phyloP scores from a whole-genome alignment of 305 asterid species.

The Fraxinus sp. region DNA sequence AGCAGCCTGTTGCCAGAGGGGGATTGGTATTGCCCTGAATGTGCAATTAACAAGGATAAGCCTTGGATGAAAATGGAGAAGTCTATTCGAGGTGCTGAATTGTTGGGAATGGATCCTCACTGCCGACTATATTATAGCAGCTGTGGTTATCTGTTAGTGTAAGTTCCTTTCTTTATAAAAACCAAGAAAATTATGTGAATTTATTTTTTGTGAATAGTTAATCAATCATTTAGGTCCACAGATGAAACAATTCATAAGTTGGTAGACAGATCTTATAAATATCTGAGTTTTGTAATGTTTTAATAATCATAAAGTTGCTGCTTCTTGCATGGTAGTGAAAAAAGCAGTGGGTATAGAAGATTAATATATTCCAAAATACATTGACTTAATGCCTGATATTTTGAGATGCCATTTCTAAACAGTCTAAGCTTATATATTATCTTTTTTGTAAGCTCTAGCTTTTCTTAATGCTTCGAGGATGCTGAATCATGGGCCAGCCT shows the following conservation, averaged over 20 bases:
- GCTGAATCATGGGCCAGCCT: neutral
- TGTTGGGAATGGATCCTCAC: slow-evolving; percentile 75
- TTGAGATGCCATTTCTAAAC: neutral
- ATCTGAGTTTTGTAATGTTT: slow-evolving; percentile 14
- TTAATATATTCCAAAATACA: neutral
- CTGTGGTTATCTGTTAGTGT: slow-evolving; percentile 91
- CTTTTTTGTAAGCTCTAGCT: neutral
- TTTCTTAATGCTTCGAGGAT: neutral
- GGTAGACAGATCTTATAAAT: slow-evolving; percentile 16
- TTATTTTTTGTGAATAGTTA: slow-evolving; percentile 17
- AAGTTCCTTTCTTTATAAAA: slow-evolving; percentile 42
- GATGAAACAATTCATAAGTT: neutral
- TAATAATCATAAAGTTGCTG: slow-evolving; percentile 1
- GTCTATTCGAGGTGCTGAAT: slow-evolving; percentile 71
- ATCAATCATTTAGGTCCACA: slow-evolving; percentile 9
- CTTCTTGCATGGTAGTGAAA: slow-evolving; percentile 1
- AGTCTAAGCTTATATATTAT: neutral
- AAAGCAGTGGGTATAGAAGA: slow-evolving; percentile 8
- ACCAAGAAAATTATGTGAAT: slow-evolving; percentile 16
- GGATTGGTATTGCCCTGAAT: slow-evolving; percentile 96
- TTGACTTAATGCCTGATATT: slow-evolving; percentile 1
- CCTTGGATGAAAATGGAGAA: slow-evolving; percentile 60
- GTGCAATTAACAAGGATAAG: slow-evolving; percentile 63
- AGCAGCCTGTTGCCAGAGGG: slow-evolving; percentile 91
- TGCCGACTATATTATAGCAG: slow-evolving; percentile 68